Conservation (phyloP, 352 stramenopile species). For the Globisporangium paddicum region DNA sequence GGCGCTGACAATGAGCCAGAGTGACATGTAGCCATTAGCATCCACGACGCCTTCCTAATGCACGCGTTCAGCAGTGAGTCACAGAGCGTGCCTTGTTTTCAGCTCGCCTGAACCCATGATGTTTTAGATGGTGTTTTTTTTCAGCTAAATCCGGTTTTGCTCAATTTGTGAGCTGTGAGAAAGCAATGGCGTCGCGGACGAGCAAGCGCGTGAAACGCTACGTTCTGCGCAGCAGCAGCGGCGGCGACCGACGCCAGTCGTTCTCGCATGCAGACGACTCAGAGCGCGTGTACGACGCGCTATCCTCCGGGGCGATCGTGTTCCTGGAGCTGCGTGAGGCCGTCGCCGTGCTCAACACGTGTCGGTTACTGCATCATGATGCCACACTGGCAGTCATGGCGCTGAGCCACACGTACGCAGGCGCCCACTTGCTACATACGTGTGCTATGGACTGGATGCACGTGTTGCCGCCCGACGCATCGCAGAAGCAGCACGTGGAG, state of each 20-base stretch:
- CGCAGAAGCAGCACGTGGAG: conserved; percentile 9
- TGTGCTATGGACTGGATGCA: conserved; percentile 31
- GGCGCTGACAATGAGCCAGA: conserved; percentile 50
- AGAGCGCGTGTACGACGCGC: conserved; percentile 16
- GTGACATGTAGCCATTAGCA: not conserved
- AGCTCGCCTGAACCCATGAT: too few relatives aligned
- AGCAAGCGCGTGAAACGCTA: conserved; percentile 7
- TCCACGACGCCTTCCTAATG: not conserved
- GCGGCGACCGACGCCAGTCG: not conserved
- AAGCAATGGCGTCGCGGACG: not conserved
- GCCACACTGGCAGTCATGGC: conserved; percentile 16
- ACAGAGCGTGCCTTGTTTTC: not conserved
- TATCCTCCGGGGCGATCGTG: conserved; percentile 19
- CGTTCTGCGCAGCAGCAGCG: not conserved
- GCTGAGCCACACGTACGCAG: conserved; percentile 21
- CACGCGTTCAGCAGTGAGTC: not conserved
- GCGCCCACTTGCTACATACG: conserved; percentile 24
- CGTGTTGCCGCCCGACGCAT: conserved; percentile 12
- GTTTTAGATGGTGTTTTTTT: too few relatives aligned
- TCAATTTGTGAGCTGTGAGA: too few relatives aligned
- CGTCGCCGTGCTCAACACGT: conserved; percentile 22
- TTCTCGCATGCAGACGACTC: not conserved
- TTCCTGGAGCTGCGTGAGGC: conserved; percentile 25
- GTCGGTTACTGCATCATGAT: conserved; percentile 25
- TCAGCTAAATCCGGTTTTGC: too few relatives aligned